phyloP scores from a whole-genome alignment of 129 eudicot species.

The Pittosporum tobira region DNA sequence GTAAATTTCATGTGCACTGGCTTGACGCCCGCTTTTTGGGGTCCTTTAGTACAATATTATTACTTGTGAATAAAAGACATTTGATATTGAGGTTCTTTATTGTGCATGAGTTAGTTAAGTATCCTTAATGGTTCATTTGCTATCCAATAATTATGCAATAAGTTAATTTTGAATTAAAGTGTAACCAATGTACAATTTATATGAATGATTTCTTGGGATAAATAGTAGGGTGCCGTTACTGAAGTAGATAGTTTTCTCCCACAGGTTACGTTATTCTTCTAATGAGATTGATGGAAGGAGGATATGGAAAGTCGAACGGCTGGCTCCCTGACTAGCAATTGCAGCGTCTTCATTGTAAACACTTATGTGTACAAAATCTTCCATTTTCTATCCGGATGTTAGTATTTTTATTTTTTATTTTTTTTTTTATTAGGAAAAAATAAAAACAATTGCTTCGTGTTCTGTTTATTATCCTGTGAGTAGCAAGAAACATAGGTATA shows the following conservation, averaged over 20 bases:
- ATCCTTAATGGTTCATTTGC: background rate
- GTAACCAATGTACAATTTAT: background rate
- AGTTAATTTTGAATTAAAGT: background rate
- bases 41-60: too few relatives aligned
- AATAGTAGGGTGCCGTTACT: background rate
- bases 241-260: slow-evolving; percentile 1
- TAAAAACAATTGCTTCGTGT: background rate
- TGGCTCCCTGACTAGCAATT: slow-evolving; percentile 80
- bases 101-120: background rate
- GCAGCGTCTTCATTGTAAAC: slow-evolving; percentile 39
- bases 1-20: too few relatives aligned
- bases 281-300: slow-evolving; percentile 38
- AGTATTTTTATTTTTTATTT: background rate
- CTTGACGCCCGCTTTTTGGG: too few relatives aligned
- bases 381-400: background rate
- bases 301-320: slow-evolving; percentile 59
- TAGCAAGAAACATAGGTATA: background rate
- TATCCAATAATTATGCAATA: background rate
- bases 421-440: too few relatives aligned
- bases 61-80: too few relatives aligned
- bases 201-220: background rate
- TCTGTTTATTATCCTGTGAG: too few relatives aligned
- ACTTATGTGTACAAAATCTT: background rate
- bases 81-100: background rate
- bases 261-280: slow-evolving; percentile 66